A percentile compares a stretch with the other conserved stretches of the same genome.
Conservation (phyloP, 352 stramenopile species). For the Phytophthora constricta region DNA sequence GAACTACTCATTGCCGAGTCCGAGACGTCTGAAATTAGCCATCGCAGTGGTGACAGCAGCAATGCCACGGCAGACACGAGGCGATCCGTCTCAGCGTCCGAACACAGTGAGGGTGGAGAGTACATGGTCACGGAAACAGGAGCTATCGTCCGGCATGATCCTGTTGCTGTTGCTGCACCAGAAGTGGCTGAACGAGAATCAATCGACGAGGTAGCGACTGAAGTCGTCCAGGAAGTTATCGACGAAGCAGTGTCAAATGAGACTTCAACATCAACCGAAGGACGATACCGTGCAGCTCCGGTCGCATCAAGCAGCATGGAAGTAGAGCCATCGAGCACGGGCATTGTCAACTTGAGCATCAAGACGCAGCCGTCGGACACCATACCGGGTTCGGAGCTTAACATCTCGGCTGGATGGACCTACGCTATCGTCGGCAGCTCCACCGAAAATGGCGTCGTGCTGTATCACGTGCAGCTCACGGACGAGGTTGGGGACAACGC, state of each 20-base stretch:
- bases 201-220: slow-evolving; percentile 23
- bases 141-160: slow-evolving; percentile 26
- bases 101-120: slow-evolving; percentile 30
- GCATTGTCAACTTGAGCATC: slow-evolving; percentile 17
- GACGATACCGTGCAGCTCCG: slow-evolving; percentile 8
- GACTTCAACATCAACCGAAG: background rate
- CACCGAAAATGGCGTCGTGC: slow-evolving; percentile 39
- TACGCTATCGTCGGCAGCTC: slow-evolving; percentile 46
- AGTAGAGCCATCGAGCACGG: slow-evolving; percentile 28
- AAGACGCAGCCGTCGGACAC: slow-evolving; percentile 19
- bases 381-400: background rate
- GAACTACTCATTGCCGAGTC: slow-evolving; percentile 32
- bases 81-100: slow-evolving; percentile 17
- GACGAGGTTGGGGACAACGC: slow-evolving; percentile 31
- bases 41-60: slow-evolving; percentile 19
- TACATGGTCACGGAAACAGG: slow-evolving; percentile 39
- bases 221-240: slow-evolving; percentile 31
- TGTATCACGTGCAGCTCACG: slow-evolving; percentile 51
- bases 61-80: slow-evolving; percentile 17
- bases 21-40: slow-evolving; percentile 24
- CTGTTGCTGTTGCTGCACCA: background rate
- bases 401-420: slow-evolving; percentile 11
- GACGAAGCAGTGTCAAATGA: slow-evolving; percentile 14
- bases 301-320: slow-evolving; percentile 26
- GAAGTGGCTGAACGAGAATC: slow-evolving; percentile 15